These are phyloP conservation scores for Rhizophagus sp. DNA, from an alignment of 192 early-diverging fungal genomes.

Conservation along the genomic window DNA sequence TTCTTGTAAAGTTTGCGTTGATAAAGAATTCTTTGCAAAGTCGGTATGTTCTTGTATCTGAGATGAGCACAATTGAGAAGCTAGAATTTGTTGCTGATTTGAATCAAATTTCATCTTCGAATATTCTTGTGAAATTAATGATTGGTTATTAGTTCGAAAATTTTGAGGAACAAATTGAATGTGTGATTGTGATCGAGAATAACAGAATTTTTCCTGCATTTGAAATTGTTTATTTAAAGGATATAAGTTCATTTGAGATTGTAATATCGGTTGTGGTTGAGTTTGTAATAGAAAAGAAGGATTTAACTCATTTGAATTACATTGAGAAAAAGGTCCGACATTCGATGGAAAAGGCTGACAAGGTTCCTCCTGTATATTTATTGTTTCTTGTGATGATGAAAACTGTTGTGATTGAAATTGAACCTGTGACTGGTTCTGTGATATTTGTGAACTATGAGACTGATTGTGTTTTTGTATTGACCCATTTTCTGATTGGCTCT, in stretches of 20 bases:
- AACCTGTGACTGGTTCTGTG: too few species aligned
- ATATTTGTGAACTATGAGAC: too few species aligned
- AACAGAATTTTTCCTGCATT: neutral
- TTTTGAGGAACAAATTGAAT: neutral
- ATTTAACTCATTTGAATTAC: neutral
- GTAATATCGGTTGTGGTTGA: neutral
- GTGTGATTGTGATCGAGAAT: neutral
- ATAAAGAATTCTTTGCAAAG: neutral
- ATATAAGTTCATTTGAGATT: neutral
- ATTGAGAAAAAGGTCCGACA: neutral
- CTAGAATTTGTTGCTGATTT: neutral
- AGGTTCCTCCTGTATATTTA: neutral
- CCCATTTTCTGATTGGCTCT: too few species aligned
- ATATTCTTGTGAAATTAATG: neutral
- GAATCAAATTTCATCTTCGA: neutral
- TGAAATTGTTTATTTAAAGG: neutral
- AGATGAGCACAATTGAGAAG: neutral
- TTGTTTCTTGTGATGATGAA: neutral
- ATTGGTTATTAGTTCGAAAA: neutral
- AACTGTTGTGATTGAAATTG: neutral
- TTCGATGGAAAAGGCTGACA: neutral
- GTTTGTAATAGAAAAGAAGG: neutral
- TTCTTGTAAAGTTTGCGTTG: neutral
- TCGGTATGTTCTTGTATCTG: neutral
- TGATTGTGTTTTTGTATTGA: too few species aligned